phyloP scores from a whole-genome alignment of 2,329 filamentous ascomycete genomes.

The Fusarium verrucosum region DNA sequence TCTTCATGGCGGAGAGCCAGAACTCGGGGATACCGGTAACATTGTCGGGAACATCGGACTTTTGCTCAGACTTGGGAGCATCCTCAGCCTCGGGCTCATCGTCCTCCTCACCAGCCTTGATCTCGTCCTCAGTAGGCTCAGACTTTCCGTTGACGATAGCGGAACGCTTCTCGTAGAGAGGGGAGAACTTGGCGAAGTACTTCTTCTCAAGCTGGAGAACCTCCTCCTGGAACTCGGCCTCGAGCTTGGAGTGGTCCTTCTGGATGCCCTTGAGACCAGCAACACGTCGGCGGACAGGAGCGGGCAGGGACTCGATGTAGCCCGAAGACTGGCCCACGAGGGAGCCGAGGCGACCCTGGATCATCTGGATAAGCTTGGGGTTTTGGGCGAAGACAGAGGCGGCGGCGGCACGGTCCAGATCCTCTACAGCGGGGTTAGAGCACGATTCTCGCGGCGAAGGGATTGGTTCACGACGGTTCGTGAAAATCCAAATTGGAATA shows the following conservation, averaged over 20 bases:
- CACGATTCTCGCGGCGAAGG: conserved; percentile 1
- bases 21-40: conserved; percentile 94
- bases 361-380: conserved; percentile 94
- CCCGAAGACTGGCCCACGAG: conserved; percentile 95
- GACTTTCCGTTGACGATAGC: conserved; percentile 86
- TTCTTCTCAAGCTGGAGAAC: conserved; percentile 99
- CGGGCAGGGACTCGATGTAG: conserved; percentile 95
- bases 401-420: conserved; percentile 84
- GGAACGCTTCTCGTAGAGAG: conserved; percentile 94
- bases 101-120: conserved; percentile 85
- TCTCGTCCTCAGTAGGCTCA: conserved; percentile 88
- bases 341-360: conserved; percentile 92
- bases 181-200: conserved; percentile 98
- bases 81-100: conserved; percentile 79
- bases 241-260: conserved; percentile 98
- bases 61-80: conserved; percentile 64
- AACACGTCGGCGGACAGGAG: conserved; percentile 89
- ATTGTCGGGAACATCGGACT: conserved; percentile 64
- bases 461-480: conserved; percentile 6
- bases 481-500: conserved; percentile 34
- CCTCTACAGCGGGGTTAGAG: conserved; percentile 68
- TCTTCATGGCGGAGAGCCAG: conserved; percentile 99
- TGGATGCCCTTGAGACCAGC: conserved; percentile 97
- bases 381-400: conserved; percentile 96
- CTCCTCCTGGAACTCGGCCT: conserved; percentile 98